Evolutionary conservation across 2,329 filamentous ascomycete genomes (phyloP), one percentile per base, ranked within the genome.

Genomic region (Xylariomycetidae sp.): DNA sequence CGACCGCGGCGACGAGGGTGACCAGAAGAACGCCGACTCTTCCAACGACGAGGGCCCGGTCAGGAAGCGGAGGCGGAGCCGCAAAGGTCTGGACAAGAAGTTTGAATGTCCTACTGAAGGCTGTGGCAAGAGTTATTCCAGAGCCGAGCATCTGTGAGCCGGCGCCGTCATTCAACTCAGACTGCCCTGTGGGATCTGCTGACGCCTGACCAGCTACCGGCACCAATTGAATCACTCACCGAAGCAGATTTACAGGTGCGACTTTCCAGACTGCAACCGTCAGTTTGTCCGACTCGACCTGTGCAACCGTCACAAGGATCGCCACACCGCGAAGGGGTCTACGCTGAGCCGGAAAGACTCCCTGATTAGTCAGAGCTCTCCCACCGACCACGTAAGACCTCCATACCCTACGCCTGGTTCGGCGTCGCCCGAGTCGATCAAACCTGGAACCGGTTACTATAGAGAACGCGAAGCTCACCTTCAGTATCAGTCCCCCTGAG

Each of bases 151-250:
- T 67, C 69, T 98, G 67, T 96, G 77, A 72, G 49, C 36, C 20
- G 11, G 22, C 18, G n/a, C 15, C 12, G 10, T 27, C 11, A 14
- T 26, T n/a, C 26, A 13, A 22, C 13, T 17, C 18, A 11, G 27
- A 19, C 27, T 11, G 10, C 27, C 12, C 12, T 6, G 8, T 6
- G 10, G 13, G 15, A 14, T n/a, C 27, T 43, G 36, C 53, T 60
- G 39, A 64, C 40, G 22, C 34, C 14, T 18, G 7, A 25, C 14
- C 40, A 82, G 77, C 28, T 80, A 96, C 64, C 80, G 92, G 28
- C 90, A 97, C 63, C 89, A 97, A 64, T 66, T 97, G 48, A 98
- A 98, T 58, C 92, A 97, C 63, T 84, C 86, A 37, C 90, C 90
- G 13, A 96, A 96, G 63, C 87, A 94, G 56, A 94, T 95, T 35